Evolutionary conservation across 192 early-diverging fungal genomes (phyloP).

Genomic region (Globomyces pollinis-pini): DNA sequence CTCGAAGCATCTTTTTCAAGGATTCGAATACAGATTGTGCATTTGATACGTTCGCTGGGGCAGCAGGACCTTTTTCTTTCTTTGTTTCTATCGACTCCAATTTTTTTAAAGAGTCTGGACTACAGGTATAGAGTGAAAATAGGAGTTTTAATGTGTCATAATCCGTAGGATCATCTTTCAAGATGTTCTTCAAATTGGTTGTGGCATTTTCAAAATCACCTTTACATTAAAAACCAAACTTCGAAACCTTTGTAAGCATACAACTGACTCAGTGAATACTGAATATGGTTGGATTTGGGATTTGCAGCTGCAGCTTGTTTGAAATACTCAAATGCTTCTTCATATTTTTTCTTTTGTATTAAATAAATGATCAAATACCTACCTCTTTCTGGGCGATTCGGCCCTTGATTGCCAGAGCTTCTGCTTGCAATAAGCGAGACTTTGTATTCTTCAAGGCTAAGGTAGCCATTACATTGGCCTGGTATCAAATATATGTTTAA

Average conservation of each 20-base stretch:
- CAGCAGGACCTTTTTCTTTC: no score
- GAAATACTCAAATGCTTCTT: conserved; percentile 67
- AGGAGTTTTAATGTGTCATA: conserved; percentile 27
- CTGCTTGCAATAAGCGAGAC: not conserved
- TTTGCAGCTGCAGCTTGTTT: conserved; percentile 55
- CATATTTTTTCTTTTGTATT: conserved; percentile 51
- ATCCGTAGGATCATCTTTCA: conserved; percentile 33
- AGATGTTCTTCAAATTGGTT: conserved; percentile 29
- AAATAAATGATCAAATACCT: no score
- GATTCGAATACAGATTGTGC: conserved; percentile 3
- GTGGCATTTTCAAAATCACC: conserved; percentile 26
- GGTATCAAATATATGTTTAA: conserved; percentile 15
- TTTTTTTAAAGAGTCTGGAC: not conserved
- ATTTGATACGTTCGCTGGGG: conserved; percentile 1
- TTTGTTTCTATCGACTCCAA: no score
- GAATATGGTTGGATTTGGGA: conserved; percentile 57
- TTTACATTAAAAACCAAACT: no score
- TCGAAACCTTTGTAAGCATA: no score
- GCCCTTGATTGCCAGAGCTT: conserved; percentile 5
- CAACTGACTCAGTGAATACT: conserved; percentile 74
- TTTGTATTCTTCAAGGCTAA: conserved; percentile 9
- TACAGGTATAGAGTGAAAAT: not conserved
- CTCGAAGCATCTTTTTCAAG: conserved; percentile 16
- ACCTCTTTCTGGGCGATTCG: conserved; percentile 23
- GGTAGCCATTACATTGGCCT: conserved; percentile 12